These are phyloP conservation scores for Xylaria sp. DNA, from an alignment of 2,329 filamentous ascomycete genomes.

Conservation along the genomic window DNA sequence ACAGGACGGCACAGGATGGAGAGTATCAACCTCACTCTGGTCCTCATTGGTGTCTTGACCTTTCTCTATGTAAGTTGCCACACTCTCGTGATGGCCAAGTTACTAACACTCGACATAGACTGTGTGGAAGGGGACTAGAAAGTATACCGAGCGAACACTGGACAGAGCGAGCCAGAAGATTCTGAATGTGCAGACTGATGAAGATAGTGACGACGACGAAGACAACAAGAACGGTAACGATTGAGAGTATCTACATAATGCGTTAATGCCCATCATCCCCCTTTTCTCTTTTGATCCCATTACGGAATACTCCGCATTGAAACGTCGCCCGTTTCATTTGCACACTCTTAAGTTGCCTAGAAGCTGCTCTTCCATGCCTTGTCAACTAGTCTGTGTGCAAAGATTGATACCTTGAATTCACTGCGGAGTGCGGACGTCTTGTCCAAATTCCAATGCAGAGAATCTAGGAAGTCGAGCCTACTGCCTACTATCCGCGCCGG, in stretches of 20 bases:
- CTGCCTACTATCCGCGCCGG: slow-evolving; percentile 23
- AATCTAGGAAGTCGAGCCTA: slow-evolving; percentile 34
- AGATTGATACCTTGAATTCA: slow-evolving; percentile 54
- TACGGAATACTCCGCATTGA: not conserved
- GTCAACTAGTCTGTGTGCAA: slow-evolving; percentile 97
- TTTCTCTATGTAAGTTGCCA: slow-evolving; percentile 64
- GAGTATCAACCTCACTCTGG: slow-evolving; percentile 71
- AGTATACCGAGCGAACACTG: slow-evolving; percentile 66
- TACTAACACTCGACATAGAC: slow-evolving; percentile 42
- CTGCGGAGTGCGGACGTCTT: slow-evolving; percentile 49
- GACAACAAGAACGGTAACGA: slow-evolving; percentile 19
- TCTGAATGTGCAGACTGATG: slow-evolving; percentile 66
- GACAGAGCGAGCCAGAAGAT: slow-evolving; percentile 74
- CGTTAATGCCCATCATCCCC: slow-evolving; percentile 6
- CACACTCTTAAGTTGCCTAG: slow-evolving; percentile 98
- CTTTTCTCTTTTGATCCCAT: slow-evolving; percentile 6
- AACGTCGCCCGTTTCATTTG: slow-evolving; percentile 39
- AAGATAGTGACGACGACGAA: slow-evolving; percentile 28
- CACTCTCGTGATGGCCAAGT: not conserved
- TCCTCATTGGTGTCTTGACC: slow-evolving; percentile 73
- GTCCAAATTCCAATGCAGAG: slow-evolving; percentile 36
- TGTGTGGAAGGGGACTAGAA: slow-evolving; percentile 75
- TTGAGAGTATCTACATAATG: slow-evolving; percentile 14
- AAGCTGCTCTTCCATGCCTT: slow-evolving; percentile 69
- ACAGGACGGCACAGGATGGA: slow-evolving; percentile 74